Evolutionary conservation across 1,284 basidiomycete genomes (phyloP).

Genomic region (Apiotrichum montevideense): DNA sequence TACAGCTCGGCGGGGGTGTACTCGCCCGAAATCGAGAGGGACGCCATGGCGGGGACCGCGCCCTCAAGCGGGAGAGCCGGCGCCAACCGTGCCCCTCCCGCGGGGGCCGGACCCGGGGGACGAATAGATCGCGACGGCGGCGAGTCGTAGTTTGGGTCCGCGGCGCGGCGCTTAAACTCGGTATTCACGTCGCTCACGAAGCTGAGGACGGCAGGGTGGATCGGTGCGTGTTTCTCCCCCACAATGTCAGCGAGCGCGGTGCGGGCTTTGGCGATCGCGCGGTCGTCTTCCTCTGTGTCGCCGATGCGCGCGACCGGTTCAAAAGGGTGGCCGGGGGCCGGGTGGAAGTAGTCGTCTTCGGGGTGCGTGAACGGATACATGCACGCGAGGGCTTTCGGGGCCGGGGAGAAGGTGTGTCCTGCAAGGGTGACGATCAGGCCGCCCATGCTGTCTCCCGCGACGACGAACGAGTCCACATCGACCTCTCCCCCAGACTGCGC

Average conservation of each 20-base stretch:
- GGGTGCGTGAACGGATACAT: conserved; percentile 24
- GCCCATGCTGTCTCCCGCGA: conserved; percentile 30
- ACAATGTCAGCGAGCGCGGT: neutral
- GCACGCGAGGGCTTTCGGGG: conserved; percentile 12
- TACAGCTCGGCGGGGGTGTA: neutral
- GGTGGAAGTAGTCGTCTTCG: conserved; percentile 7
- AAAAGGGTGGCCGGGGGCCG: neutral
- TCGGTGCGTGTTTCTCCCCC: neutral
- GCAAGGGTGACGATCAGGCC: conserved; percentile 11
- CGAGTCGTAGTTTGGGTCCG: neutral
- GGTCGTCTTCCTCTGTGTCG: neutral
- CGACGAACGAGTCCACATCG: conserved; percentile 20
- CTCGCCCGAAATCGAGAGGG: neutral
- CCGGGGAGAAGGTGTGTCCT: neutral
- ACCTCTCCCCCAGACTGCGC: conserved; percentile 1
- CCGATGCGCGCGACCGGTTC: neutral
- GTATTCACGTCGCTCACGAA: neutral
- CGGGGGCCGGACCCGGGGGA: too few species aligned
- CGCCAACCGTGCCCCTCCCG: too few species aligned
- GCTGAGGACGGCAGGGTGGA: neutral
- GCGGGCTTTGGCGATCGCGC: neutral
- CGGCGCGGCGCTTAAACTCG: neutral
- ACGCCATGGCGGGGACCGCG: neutral
- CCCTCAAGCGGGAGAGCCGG: neutral
- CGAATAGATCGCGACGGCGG: neutral